These are phyloP conservation scores for Mortierella sp. DNA, from an alignment of 371 early-diverging fungal species.

Conservation along the genomic window DNA sequence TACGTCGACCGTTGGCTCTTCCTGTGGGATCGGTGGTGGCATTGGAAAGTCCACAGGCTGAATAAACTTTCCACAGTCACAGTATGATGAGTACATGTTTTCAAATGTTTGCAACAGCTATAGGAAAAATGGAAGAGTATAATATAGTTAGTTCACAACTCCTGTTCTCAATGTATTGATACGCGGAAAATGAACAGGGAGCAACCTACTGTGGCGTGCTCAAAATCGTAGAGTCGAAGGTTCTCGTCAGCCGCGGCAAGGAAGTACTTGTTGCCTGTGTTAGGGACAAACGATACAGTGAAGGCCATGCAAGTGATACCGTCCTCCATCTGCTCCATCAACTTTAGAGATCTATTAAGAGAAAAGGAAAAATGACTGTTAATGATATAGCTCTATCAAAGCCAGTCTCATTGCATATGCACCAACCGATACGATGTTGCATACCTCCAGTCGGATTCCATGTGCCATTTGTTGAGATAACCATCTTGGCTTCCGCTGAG, in stretches of 20 bases:
- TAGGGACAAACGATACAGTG: constrained; percentile 92
- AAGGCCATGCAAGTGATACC: constrained; percentile 96
- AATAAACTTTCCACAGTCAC: constrained; percentile 91
- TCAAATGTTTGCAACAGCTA: constrained; percentile 86
- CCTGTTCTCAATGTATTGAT: background rate
- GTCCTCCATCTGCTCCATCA: constrained; percentile 78
- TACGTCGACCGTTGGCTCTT: constrained; percentile 40
- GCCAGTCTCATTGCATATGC: background rate
- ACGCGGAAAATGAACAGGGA: background rate
- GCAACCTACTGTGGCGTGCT: constrained; percentile 71
- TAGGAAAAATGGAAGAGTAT: background rate
- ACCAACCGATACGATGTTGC: constrained; percentile 5
- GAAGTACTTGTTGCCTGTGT: constrained; percentile 93
- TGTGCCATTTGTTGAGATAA: constrained; percentile 89
- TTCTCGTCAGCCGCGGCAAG: constrained; percentile 91
- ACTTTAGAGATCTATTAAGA: constrained; percentile 63
- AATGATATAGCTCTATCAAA: background rate
- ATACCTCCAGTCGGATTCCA: constrained; percentile 82
- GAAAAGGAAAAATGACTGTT: background rate
- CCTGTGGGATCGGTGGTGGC: constrained; percentile 52
- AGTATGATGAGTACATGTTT: constrained; percentile 88
- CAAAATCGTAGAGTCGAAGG: constrained; percentile 91
- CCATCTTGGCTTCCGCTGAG: constrained; percentile 95
- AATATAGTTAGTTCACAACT: background rate
- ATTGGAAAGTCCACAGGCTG: constrained; percentile 70